A percentile compares a stretch with the other conserved stretches of the same genome.
Conservation (phyloP, 2,329 filamentous ascomycete genomes). For the Xylaria arbuscula region DNA sequence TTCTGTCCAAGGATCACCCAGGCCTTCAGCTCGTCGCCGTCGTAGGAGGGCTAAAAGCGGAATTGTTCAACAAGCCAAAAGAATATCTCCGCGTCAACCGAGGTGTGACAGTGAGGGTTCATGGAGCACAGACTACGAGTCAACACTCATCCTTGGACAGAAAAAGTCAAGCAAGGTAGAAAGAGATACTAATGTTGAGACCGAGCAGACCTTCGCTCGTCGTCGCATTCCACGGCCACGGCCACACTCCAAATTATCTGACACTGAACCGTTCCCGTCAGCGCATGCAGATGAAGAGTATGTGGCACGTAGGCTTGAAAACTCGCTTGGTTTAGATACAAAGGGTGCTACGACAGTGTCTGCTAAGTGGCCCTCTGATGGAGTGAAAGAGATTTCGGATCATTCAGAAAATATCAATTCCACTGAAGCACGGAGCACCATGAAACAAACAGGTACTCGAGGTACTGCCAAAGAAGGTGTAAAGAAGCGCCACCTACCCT, state of each 20-base stretch:
- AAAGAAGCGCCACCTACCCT: background rate
- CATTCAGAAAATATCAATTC: background rate
- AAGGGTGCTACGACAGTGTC: background rate
- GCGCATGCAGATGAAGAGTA: background rate
- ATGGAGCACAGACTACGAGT: background rate
- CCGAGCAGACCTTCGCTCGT: slow-evolving; percentile 11
- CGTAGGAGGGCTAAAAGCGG: background rate
- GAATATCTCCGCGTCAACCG: background rate
- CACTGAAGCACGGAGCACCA: background rate
- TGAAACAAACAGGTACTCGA: background rate
- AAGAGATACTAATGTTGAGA: background rate
- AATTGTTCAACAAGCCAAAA: background rate
- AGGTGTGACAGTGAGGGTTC: background rate
- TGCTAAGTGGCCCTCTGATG: background rate
- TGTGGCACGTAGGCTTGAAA: background rate
- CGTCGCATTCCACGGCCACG: slow-evolving; percentile 10
- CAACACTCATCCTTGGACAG: background rate
- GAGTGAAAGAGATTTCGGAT: background rate
- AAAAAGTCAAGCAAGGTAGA: background rate
- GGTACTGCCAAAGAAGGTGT: background rate
- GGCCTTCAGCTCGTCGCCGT: background rate
- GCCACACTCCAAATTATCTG: background rate
- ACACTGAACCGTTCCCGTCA: background rate
- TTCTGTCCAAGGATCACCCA: background rate
- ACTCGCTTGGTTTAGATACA: background rate